Conservation (phyloP, 75 land plant genomes). For the Cunninghamia lanceolata region DNA sequence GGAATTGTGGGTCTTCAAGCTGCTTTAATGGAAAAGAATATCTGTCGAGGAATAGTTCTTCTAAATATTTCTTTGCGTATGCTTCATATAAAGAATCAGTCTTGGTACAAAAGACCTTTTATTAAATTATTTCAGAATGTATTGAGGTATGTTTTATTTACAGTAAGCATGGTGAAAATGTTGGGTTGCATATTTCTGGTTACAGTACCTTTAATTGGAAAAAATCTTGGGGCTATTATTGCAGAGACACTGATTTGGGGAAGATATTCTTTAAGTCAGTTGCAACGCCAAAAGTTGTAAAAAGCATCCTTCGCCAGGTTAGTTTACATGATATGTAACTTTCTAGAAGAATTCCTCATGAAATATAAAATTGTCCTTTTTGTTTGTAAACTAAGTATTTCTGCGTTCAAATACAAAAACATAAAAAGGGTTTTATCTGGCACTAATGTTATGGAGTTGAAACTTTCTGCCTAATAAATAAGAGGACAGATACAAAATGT, state of each 20-base stretch:
- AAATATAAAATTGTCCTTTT: not conserved
- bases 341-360: not conserved
- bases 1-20: slow-evolving; percentile 98
- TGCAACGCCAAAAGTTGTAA: slow-evolving; percentile 85
- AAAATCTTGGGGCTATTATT: not conserved
- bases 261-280: slow-evolving; percentile 66
- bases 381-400: not conserved
- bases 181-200: not conserved
- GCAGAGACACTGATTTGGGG: slow-evolving; percentile 81
- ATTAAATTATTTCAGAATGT: slow-evolving; percentile 80
- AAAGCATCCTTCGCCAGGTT: slow-evolving; percentile 88
- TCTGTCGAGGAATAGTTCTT: slow-evolving; percentile 75
- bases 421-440: not conserved
- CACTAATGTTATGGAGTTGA: not conserved
- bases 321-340: not conserved
- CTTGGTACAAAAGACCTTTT: slow-evolving; percentile 81
- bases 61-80: slow-evolving; percentile 85
- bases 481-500: not conserved
- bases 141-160: slow-evolving; percentile 52
- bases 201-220: not conserved
- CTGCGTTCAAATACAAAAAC: not conserved
- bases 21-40: slow-evolving; percentile 61
- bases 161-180: not conserved
- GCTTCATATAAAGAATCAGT: slow-evolving; percentile 96
- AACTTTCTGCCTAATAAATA: not conserved